Evolutionary conservation across 78 protist genomes (phyloP).

Genomic region (Dictyostelium purpureum): DNA sequence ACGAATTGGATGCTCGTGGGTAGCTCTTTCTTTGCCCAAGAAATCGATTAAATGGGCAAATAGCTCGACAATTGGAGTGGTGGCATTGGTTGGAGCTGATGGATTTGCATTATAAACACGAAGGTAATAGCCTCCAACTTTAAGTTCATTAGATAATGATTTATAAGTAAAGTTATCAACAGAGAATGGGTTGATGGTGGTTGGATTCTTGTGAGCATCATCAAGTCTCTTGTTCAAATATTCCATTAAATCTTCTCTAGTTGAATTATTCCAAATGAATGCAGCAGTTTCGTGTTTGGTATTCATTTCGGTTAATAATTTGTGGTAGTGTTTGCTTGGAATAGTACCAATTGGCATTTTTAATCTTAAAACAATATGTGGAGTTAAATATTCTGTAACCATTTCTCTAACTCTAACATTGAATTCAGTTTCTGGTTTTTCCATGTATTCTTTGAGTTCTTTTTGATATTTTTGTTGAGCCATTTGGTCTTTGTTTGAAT

Average conservation of each 20-base stretch:
- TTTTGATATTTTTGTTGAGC: not conserved
- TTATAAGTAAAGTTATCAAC: slow-evolving; percentile 15
- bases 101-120: slow-evolving; percentile 81
- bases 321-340: slow-evolving; percentile 57
- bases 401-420: slow-evolving; percentile 21
- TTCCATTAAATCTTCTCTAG: slow-evolving; percentile 72
- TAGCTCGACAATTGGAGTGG: slow-evolving; percentile 32
- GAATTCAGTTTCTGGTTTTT: slow-evolving; percentile 41
- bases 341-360: slow-evolving; percentile 56
- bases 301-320: slow-evolving; percentile 40
- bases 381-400: slow-evolving; percentile 23
- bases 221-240: slow-evolving; percentile 47
- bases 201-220: slow-evolving; percentile 21
- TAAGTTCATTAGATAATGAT: slow-evolving; percentile 61
- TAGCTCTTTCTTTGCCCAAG: slow-evolving; percentile 3
- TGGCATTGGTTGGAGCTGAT: slow-evolving; percentile 54
- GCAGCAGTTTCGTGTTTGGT: slow-evolving; percentile 84
- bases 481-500: not conserved
- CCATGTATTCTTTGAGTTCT: slow-evolving; percentile 29
- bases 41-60: slow-evolving; percentile 45
- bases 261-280: slow-evolving; percentile 85
- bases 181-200: slow-evolving; percentile 25
- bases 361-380: slow-evolving; percentile 42
- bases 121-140: slow-evolving; percentile 75
- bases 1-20: slow-evolving; percentile 41